Evolutionary conservation across 1,284 basidiomycete species (phyloP).

Genomic region (Cryptococcus sp.): DNA sequence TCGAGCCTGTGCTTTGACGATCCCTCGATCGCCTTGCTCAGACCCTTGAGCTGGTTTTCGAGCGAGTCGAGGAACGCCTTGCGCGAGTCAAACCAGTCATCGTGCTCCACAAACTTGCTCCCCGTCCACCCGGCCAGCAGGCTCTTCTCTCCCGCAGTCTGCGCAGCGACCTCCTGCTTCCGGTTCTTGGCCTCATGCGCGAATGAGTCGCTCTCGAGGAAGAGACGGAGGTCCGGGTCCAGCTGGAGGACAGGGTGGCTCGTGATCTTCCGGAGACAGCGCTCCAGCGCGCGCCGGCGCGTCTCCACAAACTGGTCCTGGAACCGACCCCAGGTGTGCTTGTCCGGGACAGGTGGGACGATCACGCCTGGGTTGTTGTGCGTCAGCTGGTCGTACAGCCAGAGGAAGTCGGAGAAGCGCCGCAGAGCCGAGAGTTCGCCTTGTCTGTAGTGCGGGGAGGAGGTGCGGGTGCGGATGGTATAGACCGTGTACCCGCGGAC

Average conservation of each 20-base stretch:
- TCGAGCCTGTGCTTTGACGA: slow-evolving; percentile 79
- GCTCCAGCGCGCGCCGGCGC: slow-evolving; percentile 75
- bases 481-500: slow-evolving; percentile 91
- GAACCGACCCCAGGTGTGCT: slow-evolving; percentile 85
- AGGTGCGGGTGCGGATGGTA: slow-evolving; percentile 86
- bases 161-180: slow-evolving; percentile 15
- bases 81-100: slow-evolving; percentile 96
- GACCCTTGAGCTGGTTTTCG: slow-evolving; percentile 78
- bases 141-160: slow-evolving; percentile 49
- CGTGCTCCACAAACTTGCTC: slow-evolving; percentile 86
- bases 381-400: slow-evolving; percentile 88
- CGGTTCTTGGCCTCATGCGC: slow-evolving; percentile 64
- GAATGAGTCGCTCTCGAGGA: slow-evolving; percentile 84
- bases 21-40: slow-evolving; percentile 78
- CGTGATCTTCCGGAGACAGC: slow-evolving; percentile 81
- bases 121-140: slow-evolving; percentile 75
- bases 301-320: slow-evolving; percentile 83
- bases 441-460: slow-evolving; percentile 74
- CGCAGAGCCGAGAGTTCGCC: slow-evolving; percentile 84
- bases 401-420: slow-evolving; percentile 94
- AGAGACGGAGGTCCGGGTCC: slow-evolving; percentile 77
- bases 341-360: slow-evolving; percentile 94
- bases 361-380: slow-evolving; percentile 94
- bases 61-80: slow-evolving; percentile 81
- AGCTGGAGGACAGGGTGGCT: slow-evolving; percentile 81